These are phyloP conservation scores for Leavenworthia alabamica DNA, from an alignment of 345 rosid genomes.

Conservation along the genomic window DNA sequence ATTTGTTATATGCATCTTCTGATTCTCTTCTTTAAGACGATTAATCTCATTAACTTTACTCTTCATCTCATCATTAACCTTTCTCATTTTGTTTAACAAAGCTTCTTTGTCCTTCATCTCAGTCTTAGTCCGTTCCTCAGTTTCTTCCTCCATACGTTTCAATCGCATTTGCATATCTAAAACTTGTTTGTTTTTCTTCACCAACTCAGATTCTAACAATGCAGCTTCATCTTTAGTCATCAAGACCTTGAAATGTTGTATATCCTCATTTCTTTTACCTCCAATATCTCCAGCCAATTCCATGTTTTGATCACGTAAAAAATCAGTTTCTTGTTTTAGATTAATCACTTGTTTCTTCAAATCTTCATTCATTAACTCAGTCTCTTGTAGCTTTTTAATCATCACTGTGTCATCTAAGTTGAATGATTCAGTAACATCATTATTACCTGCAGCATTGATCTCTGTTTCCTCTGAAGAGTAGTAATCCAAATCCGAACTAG, in stretches of 20 bases:
- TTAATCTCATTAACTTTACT: too few species aligned
- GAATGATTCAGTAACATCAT: constrained; percentile 9
- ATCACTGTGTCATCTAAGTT: constrained; percentile 22
- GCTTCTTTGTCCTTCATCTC: constrained; percentile 38
- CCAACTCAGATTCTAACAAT: constrained; percentile 26
- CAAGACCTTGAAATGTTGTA: constrained; percentile 18
- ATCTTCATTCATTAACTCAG: constrained; percentile 28
- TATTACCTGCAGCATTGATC: constrained; percentile 23
- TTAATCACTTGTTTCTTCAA: constrained; percentile 28
- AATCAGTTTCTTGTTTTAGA: constrained; percentile 37
- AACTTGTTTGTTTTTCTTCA: constrained; percentile 31
- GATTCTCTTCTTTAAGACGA: too few species aligned
- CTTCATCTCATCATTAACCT: too few species aligned
- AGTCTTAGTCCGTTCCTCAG: constrained; percentile 10
- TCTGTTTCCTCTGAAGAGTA: constrained; percentile 52
- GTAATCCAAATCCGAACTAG: constrained; percentile 50
- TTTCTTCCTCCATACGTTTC: constrained; percentile 38
- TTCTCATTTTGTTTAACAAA: constrained; percentile 15
- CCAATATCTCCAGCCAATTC: constrained; percentile 24
- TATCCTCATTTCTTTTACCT: constrained; percentile 28
- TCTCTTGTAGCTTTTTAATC: constrained; percentile 30
- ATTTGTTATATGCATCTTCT: too few species aligned
- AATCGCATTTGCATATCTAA: constrained; percentile 26
- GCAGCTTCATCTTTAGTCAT: constrained; percentile 36
- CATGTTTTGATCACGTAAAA: constrained; percentile 31